Base-by-base conservation (phyloP, 1,139 yeast species). In the Barnettozyma hawaiiensis region DNA sequence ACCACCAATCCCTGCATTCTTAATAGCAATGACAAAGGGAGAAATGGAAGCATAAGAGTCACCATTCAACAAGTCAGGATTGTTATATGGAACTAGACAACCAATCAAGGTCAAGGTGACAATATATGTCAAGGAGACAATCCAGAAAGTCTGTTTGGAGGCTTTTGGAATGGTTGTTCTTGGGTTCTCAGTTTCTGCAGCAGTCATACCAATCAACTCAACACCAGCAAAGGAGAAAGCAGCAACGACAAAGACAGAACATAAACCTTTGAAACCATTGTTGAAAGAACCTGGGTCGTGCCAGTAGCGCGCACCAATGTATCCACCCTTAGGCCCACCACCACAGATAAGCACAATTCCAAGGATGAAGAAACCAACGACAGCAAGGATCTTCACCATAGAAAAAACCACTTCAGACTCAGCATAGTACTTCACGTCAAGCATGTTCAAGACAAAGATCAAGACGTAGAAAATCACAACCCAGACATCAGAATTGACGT, bases 141-240 rank as follows among this genome's bases (percentile, higher is more conserved):
- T 71, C 89, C 89, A 82, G 65, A 83, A 81, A 18, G 83, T 85
- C 61, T 82, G 87, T 63, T 82, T 82, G 46, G 81, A 75, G 35
- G 92, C 92, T 52, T 70, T 69, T 48, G 92, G 92, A 42, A 84
- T 69, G 7, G 82, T 64, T 53, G 71, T 73, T 60, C 83, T 71
- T 48, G 96, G 96, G 63, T 85, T 82, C 44, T 68, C 71, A 36
- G 95, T 78, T 65, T 90, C 97, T n/a, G 90, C 86, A 31, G 95
- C 90, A 26, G 95, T 89, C 54, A 89, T 73, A 47, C 95, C 96
- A 43, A 82, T 81, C 58, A 85, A 68, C 64, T 85, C 95, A 42
- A 84, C 76, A 42, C 83, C 83, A 16, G 76, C 75, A 52, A 70
- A 76, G 24, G 79, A 72, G 58, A 73, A 75, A 1, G 80, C 80